Evolutionary conservation across 2,329 filamentous ascomycete species (phyloP).

Genomic region (Juglanconis sp.): DNA sequence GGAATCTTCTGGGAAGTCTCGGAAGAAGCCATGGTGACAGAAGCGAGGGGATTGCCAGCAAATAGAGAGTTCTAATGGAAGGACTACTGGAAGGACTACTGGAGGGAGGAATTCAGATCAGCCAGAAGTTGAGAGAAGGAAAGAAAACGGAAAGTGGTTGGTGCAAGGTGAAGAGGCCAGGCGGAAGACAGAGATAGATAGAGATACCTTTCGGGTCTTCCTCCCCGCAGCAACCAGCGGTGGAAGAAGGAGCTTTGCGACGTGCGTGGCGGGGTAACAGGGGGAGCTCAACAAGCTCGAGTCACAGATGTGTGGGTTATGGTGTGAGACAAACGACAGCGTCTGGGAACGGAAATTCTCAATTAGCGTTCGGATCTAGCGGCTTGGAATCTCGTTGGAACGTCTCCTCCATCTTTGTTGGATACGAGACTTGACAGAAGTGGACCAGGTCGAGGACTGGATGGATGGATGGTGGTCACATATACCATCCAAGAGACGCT

Average conservation of each 20-base stretch:
- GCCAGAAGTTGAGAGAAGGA: background rate
- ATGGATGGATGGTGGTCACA: background rate
- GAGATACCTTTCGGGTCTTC: background rate
- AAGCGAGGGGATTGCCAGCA: background rate
- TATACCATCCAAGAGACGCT: background rate
- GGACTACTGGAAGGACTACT: background rate
- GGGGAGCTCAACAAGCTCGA: background rate
- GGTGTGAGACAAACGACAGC: background rate
- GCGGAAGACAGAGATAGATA: background rate
- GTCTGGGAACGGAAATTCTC: no score
- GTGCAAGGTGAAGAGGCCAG: background rate
- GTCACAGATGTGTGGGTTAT: background rate
- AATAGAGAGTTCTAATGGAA: background rate
- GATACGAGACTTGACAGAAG: no score
- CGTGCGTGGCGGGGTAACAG: slow-evolving; percentile 7
- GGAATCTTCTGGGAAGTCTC: slow-evolving; percentile 40
- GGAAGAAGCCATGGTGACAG: slow-evolving; percentile 18
- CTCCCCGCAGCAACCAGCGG: background rate
- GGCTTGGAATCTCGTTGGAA: no score
- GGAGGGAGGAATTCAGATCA: background rate
- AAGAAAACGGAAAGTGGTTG: background rate
- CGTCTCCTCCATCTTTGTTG: no score
- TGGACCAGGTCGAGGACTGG: no score
- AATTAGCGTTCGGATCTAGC: no score
- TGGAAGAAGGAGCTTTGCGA: background rate